These are phyloP conservation scores for Cladosporium sp. DNA, from an alignment of 2,329 filamentous ascomycete species.

Conservation along the genomic window DNA sequence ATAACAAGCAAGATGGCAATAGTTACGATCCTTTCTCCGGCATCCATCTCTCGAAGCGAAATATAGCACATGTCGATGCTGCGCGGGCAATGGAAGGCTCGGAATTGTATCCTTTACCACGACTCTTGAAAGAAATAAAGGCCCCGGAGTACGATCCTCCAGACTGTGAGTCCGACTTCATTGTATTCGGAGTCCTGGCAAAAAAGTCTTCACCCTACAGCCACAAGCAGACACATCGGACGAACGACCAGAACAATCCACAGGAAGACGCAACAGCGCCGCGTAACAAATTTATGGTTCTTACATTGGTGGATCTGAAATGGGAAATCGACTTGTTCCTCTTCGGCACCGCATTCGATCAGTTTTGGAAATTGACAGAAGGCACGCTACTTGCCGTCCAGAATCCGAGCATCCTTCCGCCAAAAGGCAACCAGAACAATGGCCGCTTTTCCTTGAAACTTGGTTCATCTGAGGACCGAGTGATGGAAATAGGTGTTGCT, in stretches of 20 bases:
- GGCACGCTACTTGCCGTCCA: conserved; percentile 91
- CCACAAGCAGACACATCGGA: conserved; percentile 46
- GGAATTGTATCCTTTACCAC: conserved; percentile 71
- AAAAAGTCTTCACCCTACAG: conserved; percentile 79
- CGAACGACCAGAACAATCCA: conserved; percentile 48
- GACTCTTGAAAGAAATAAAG: conserved; percentile 76
- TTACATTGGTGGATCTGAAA: conserved; percentile 81
- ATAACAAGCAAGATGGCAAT: conserved; percentile 28
- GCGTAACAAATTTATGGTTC: conserved; percentile 83
- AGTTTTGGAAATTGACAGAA: conserved; percentile 88
- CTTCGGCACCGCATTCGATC: conserved; percentile 83
- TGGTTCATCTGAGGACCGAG: conserved; percentile 78
- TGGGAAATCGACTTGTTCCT: conserved; percentile 90
- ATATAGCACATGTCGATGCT: conserved; percentile 75
- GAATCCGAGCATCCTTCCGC: conserved; percentile 88
- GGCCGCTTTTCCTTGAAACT: conserved; percentile 83
- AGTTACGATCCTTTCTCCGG: conserved; percentile 84
- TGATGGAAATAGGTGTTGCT: conserved; percentile 82
- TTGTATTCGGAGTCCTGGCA: conserved; percentile 82
- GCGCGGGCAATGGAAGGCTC: conserved; percentile 74
- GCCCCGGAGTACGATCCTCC: conserved; percentile 74
- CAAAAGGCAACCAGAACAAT: conserved; percentile 69
- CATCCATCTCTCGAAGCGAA: conserved; percentile 75
- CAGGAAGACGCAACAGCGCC: conserved; percentile 44
- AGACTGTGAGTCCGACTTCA: conserved; percentile 82